Conservation (phyloP, 2,329 filamentous ascomycete genomes). For the Cytospora piceae region DNA sequence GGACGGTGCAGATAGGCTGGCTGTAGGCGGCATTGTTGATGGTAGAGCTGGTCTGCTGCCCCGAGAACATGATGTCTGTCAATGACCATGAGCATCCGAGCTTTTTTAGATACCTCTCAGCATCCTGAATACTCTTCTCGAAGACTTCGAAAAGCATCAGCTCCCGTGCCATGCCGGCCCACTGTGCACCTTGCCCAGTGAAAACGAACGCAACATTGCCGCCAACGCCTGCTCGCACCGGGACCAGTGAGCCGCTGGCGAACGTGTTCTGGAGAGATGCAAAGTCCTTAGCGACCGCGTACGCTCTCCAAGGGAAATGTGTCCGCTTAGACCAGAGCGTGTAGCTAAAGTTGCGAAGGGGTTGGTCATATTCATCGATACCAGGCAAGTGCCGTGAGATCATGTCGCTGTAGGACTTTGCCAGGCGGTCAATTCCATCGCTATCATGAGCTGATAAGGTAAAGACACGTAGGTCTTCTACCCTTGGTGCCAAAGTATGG, state of each 20-base stretch:
- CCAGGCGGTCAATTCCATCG: constrained; percentile 2
- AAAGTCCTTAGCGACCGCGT: background rate
- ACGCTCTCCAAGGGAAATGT: too few species aligned
- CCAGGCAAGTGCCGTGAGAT: background rate
- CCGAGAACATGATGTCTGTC: constrained; percentile 34
- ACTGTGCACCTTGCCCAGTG: constrained; percentile 42
- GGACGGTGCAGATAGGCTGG: constrained; percentile 37
- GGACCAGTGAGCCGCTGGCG: background rate
- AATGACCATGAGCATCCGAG: constrained; percentile 37
- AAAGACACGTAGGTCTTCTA: background rate
- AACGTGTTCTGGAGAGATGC: background rate
- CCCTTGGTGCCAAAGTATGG: background rate
- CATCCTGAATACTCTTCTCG: constrained; percentile 30
- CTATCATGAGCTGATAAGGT: background rate
- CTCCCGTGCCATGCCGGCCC: constrained; percentile 35
- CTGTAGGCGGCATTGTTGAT: constrained; percentile 37
- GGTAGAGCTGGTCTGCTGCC: constrained; percentile 23
- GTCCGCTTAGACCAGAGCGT: background rate
- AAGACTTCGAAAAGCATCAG: constrained; percentile 33
- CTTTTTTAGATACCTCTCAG: constrained; percentile 29
- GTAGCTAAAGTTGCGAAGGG: constrained; percentile 1
- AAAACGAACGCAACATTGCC: constrained; percentile 31
- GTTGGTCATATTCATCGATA: background rate
- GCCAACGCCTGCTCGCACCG: background rate
- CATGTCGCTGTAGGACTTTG: background rate